Evolutionary conservation across 2,329 filamentous ascomycete genomes (phyloP).

Genomic region (Ophiocordyceps polyrhachis-furcata): DNA sequence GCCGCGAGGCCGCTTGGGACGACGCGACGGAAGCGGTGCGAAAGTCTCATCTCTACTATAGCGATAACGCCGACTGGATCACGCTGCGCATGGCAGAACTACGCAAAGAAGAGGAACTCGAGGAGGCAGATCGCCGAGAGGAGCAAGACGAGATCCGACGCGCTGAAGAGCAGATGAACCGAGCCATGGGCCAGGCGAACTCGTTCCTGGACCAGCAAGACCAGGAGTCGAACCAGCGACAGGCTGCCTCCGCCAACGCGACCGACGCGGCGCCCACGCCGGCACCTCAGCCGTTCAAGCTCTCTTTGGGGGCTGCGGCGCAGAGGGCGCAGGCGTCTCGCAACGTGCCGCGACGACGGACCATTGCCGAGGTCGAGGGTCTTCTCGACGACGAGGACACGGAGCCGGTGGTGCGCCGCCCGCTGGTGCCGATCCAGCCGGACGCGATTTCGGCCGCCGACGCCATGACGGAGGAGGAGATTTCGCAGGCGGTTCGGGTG

Average conservation of each 20-base stretch:
- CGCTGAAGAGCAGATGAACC: conserved; percentile 53
- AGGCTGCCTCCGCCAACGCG: conserved; percentile 15
- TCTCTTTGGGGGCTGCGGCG: conserved; percentile 76
- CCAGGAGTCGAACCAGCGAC: conserved; percentile 46
- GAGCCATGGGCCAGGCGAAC: conserved; percentile 70
- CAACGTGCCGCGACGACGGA: conserved; percentile 45
- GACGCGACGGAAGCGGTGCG: conserved; percentile 65
- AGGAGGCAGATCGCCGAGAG: conserved; percentile 63
- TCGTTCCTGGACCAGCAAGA: conserved; percentile 77
- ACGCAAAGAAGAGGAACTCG: conserved; percentile 52
- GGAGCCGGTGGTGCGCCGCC: conserved; percentile 48
- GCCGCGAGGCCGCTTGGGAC: conserved; percentile 53
- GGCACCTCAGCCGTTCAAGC: conserved; percentile 68
- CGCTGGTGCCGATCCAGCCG: conserved; percentile 67
- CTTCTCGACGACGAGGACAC: conserved; percentile 92
- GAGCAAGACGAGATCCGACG: conserved; percentile 60
- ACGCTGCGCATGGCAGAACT: conserved; percentile 61
- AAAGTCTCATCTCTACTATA: conserved; percentile 67
- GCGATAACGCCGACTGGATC: conserved; percentile 69
- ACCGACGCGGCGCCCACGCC: conserved; percentile 19
- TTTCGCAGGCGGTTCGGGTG: conserved; percentile 60
- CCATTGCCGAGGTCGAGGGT: conserved; percentile 84
- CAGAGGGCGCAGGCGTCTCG: conserved; percentile 47
- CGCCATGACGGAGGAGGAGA: conserved; percentile 69
- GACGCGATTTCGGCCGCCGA: conserved; percentile 44